Base-by-base conservation (phyloP, 1,284 basidiomycete genomes). In the Apiotrichum domesticum region DNA sequence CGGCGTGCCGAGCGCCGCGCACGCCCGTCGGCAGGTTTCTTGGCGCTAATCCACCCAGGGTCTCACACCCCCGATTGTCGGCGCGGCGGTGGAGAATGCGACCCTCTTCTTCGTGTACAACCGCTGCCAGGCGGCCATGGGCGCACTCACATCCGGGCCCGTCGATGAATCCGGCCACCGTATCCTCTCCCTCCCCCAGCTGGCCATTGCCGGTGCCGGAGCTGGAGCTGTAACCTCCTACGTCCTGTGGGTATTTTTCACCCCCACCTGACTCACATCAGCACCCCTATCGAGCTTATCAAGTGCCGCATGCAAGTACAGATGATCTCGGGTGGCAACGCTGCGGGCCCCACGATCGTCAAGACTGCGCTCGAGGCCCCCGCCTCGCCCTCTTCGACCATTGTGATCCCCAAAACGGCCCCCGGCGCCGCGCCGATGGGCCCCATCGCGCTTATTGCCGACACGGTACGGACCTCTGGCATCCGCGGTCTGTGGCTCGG, bases 221-320 rank as follows among this genome's bases (percentile, higher is more conserved):
- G 88, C 90, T 4, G 91, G 90, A n/a, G 81, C 85, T 3, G 80
- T 86, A 35, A 87, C 90, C 1, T 89, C 86, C 64, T 87, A 92
- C 71, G 81, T 94, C 55, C 77, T 94, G 84, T 88, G 64, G 67
- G 85, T 82, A 21, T 21, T 21, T 21, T 21, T 21, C 21, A 21
- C 29, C 15, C 2, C 32, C 15, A 3, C 21, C 21, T 1, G 3
- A 10, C 57, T 64, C 35, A 59, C 51, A n/a, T 0, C 65, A 88
- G 87, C 51, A 94, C 90, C 1, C 92, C 90, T 2, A 87, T 94
- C 62, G 91, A 95, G 74, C 85, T 92, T 55, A 84, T 95, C 66
- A 95, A 95, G 79, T 94, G 90, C 76, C 87, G 90, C 70, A 93
- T 94, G 90, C 95, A 95, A 79, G 90, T 94, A 3, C 90, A 94